Evolutionary conservation across 148 eudicot genomes (phyloP), one percentile per base, ranked within the genome.

Genomic region (Beta vulgaris): DNA sequence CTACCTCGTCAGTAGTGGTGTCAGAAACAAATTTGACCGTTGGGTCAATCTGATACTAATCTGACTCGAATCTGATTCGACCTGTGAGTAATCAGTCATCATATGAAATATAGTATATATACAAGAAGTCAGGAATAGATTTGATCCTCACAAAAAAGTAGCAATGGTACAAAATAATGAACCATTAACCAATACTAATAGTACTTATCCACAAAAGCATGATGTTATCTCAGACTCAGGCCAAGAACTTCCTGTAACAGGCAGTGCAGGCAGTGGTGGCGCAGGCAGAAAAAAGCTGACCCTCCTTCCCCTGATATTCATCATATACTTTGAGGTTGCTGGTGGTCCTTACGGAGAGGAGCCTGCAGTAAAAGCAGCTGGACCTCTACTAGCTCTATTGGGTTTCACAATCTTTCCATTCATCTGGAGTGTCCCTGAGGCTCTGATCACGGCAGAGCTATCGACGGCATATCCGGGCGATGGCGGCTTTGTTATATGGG

Each of bases 331-430:
- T 18, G 91, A 87, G 68, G 91, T 87, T 53, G 91, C 91, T 3
- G 91, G 91, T 0, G 91, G 91, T 0, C 91, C 91, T 0, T 87
- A 74, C 48, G 91, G 91, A 6, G 91, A 85, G 55, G 91, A 87
- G 69, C 85, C 91, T 1, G 80, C 87, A 0, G 91, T 87, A 1
- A 73, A 77, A 23, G 88, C 91, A 21, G 88, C 87, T 0, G 91
- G 91, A 0, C 91, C 91, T 0, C 79, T 87, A 0, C 16, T 85
- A 1, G 91, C 81, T 5, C 64, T 87, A 2, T 62, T 87, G 28
- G 91, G 91, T 4, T 87, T 87, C 34, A 77, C 84, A 0, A 71
- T 87, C 10, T 87, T 87, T 69, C 90, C 90, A 25, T 87, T 87
- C 80, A 85, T 87, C 10, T 87, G 90, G 90, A 76, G 85, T 53